Base-by-base conservation (phyloP, 176 grass and related monocot genomes). In the Oryza glumipatula region DNA sequence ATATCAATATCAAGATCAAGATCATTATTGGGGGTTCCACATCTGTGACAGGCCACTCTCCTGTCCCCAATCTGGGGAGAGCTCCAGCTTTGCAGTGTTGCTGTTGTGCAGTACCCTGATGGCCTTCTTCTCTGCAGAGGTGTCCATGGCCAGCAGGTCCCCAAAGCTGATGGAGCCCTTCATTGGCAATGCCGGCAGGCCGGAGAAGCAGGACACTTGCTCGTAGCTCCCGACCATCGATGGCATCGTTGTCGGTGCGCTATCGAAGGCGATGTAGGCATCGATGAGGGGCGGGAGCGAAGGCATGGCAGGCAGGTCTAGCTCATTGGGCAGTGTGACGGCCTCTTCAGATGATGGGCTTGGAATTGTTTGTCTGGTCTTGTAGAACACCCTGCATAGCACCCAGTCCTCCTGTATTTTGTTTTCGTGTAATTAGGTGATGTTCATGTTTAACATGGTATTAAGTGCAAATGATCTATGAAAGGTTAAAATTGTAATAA, bases 301-400 rank as follows among this genome's bases (percentile, higher is more conserved):
- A 0, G 36, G 52, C 0, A 46, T 30, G 4, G 83, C 44, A 19
- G 14, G 33, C 60, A 82, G 11, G 22, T 66, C 41, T 17, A 22
- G 52, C 12, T 44, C 72, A 24, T 60, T 67, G 15, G 78, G 54
- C 7, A 51, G 24, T 63, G 67, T 46, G 56, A 56, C 11, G 5
- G 68, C 73, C 3, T 78, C 88, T 60, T 73, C 74, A 60, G 79
- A 73, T n/a, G 35, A 11, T 86, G 60, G 73, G 36, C 74, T 61
- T 78, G 73, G 79, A 7, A 45, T 78, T 26, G 83, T 90, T 38
- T 73, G 86, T 77, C 88, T 86, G 72, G 67, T 91, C 82, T 91
- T 94, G 88, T 88, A 91, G 45, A 91, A 88, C n/a, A 94, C 92
- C 79, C 92, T 88, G 80, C 92, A 94, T 12, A 94, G 78, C 51